A percentile compares a stretch with the other conserved stretches of the same genome.
phyloP scores from a whole-genome alignment of 2,329 filamentous ascomycete genomes.

The Elsinoe arachidis region DNA sequence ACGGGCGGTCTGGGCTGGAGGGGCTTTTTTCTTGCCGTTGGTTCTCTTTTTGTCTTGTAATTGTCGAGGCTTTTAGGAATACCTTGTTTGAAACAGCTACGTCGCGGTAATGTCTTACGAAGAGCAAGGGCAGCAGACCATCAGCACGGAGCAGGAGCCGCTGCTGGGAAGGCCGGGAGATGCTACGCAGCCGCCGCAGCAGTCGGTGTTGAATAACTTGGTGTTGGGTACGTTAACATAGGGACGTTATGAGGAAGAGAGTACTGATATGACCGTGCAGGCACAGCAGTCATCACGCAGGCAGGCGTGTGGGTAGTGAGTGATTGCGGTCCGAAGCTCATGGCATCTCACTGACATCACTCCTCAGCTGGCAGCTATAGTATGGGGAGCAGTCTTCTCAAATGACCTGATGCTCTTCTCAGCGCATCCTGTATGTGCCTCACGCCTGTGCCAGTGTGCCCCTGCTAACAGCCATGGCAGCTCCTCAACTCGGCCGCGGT shows the following conservation, averaged over 20 bases:
- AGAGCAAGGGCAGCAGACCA: constrained; percentile 30
- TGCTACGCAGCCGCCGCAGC: constrained; percentile 58
- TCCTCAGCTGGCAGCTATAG: constrained; percentile 55
- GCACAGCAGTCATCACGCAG: constrained; percentile 74
- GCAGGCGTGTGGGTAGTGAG: constrained; percentile 62
- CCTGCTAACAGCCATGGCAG: constrained; percentile 23
- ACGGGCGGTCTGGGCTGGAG: neutral
- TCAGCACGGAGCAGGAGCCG: constrained; percentile 55
- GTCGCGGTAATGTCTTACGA: constrained; percentile 53
- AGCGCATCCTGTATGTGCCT: constrained; percentile 64
- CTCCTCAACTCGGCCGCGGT: constrained; percentile 56
- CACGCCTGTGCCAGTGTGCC: neutral
- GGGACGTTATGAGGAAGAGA: neutral
- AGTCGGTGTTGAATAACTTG: constrained; percentile 61
- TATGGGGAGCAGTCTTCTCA: constrained; percentile 71
- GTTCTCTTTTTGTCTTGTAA: neutral
- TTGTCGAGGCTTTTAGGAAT: neutral
- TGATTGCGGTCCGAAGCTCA: constrained; percentile 6
- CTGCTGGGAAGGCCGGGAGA: constrained; percentile 64
- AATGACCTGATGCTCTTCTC: constrained; percentile 72
- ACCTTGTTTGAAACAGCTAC: neutral
- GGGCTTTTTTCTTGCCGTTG: neutral
- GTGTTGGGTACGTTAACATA: constrained; percentile 50
- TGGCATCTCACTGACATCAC: constrained; percentile 15
- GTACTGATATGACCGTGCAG: constrained; percentile 38